Evolutionary conservation across 495 filamentous ascomycete species (phyloP).

Genomic region (Talaromyces ruber): DNA sequence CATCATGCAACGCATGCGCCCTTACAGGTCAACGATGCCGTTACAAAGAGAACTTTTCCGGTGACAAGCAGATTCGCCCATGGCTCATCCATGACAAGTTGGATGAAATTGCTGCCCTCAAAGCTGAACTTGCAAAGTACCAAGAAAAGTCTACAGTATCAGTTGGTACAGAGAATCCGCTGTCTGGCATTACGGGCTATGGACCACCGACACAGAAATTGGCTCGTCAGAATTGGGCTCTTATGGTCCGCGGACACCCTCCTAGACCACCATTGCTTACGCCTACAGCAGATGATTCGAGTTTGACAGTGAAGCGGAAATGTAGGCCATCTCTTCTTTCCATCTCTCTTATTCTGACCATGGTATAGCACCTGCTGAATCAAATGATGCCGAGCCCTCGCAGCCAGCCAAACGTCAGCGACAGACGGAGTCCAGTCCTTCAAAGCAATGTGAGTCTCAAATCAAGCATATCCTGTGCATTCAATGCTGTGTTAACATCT

Average conservation of each 20-base stretch:
- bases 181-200: constrained; percentile 6
- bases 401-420: not conserved
- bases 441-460: not conserved
- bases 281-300: not conserved
- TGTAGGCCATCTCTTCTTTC: not conserved
- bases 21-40: not conserved
- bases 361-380: not conserved
- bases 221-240: not conserved
- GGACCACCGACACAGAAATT: not conserved
- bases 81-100: not conserved
- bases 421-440: not conserved
- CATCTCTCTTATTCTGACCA: not conserved
- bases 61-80: not conserved
- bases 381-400: not conserved
- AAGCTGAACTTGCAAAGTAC: not conserved
- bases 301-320: not conserved
- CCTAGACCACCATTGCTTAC: not conserved
- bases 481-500: not conserved
- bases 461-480: not conserved
- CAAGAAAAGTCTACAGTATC: not conserved
- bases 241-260: not conserved
- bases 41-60: not conserved
- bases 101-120: not conserved
- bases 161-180: not conserved
- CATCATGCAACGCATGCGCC: not conserved